These are phyloP conservation scores for Aspergillus fructus DNA, from an alignment of 2,329 filamentous ascomycete genomes.

Conservation along the genomic window DNA sequence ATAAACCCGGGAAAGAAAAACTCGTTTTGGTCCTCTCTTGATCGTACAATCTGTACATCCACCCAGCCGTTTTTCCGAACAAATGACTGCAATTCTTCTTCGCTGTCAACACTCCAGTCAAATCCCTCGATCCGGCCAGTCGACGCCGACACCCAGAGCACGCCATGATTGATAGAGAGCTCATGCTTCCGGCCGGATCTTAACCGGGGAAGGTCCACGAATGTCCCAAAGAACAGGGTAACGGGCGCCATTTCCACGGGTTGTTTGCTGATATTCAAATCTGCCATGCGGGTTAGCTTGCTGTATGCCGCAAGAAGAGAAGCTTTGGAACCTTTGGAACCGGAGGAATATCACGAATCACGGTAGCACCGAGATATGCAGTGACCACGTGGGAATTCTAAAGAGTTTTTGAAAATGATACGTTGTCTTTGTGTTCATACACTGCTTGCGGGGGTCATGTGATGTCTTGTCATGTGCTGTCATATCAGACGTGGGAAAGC, in stretches of 20 bases:
- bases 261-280: neutral
- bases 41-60: conserved; percentile 29
- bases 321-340: too few species aligned
- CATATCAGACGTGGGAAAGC: too few species aligned
- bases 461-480: too few species aligned
- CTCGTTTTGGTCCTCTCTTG: conserved; percentile 41
- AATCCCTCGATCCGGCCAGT: conserved; percentile 36
- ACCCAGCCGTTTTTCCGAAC: conserved; percentile 35
- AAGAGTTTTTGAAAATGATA: too few species aligned
- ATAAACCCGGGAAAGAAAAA: conserved; percentile 52
- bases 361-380: too few species aligned
- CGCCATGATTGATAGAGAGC: conserved; percentile 53
- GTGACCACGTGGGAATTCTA: too few species aligned
- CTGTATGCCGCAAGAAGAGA: neutral
- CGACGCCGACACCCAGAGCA: conserved; percentile 34
- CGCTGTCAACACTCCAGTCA: conserved; percentile 32
- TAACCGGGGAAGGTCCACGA: conserved; percentile 56
- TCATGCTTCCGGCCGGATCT: conserved; percentile 45
- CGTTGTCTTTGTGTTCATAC: too few species aligned
- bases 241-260: conserved; percentile 15
- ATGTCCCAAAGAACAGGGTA: conserved; percentile 60
- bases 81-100: conserved; percentile 25
- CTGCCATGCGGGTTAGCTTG: neutral
- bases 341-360: too few species aligned
- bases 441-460: too few species aligned